Conservation (phyloP, 2,329 filamentous ascomycete species). For the Coccinonectria pachysandricola region DNA sequence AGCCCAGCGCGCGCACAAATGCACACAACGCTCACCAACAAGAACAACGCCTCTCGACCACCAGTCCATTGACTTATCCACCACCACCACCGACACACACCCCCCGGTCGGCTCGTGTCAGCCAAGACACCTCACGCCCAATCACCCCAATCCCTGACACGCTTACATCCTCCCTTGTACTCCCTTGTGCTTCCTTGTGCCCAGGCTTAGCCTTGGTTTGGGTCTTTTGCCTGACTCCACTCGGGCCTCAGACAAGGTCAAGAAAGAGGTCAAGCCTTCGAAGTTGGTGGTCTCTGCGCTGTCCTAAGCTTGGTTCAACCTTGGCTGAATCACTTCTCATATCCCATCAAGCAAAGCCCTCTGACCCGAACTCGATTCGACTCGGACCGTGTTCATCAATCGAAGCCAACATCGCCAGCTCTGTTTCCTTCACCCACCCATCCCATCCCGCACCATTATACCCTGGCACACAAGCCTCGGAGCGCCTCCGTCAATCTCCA, state of each 20-base stretch:
- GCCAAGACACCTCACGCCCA: slow-evolving; percentile 21
- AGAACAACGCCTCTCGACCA: no score
- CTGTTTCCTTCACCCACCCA: slow-evolving; percentile 2
- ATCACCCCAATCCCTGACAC: slow-evolving; percentile 18
- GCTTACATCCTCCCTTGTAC: slow-evolving; percentile 17
- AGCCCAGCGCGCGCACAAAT: no score
- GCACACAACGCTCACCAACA: no score
- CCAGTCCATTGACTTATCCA: no score
- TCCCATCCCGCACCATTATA: slow-evolving; percentile 3
- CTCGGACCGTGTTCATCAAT: slow-evolving; percentile 5
- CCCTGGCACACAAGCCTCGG: no score
- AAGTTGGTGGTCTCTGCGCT: slow-evolving; percentile 11
- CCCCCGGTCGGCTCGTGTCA: slow-evolving; percentile 19
- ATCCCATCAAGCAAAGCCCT: slow-evolving; percentile 8
- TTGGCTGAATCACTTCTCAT: slow-evolving; percentile 17
- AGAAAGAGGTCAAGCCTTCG: slow-evolving; percentile 6
- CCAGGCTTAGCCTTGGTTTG: no score
- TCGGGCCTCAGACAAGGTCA: slow-evolving; percentile 6
- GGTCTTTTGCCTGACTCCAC: slow-evolving; percentile 12
- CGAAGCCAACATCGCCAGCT: slow-evolving; percentile 1
- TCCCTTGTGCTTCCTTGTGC: slow-evolving; percentile 11
- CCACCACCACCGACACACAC: not conserved
- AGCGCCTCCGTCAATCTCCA: slow-evolving; percentile 8
- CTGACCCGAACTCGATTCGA: slow-evolving; percentile 7
- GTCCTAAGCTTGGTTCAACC: slow-evolving; percentile 6